Conservation (phyloP, 306 rosid genomes). For the Dalbergia oliveri region DNA sequence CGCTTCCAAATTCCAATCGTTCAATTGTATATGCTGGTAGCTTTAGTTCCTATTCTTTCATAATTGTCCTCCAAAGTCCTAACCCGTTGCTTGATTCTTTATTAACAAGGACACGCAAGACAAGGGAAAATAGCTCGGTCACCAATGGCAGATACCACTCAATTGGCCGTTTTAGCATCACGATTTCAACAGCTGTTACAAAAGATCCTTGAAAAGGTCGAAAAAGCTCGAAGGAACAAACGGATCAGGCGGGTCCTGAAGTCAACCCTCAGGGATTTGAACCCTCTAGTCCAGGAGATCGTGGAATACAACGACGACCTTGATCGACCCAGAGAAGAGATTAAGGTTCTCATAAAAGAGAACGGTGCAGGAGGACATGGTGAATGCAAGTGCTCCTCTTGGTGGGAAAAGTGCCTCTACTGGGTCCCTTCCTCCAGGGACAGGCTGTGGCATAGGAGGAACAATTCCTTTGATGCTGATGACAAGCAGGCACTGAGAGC, state of each 20-base stretch:
- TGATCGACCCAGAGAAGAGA: slow-evolving; percentile 42
- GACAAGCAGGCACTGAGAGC: neutral
- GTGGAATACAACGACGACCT: slow-evolving; percentile 15
- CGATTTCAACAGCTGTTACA: neutral
- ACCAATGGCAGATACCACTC: slow-evolving; percentile 19
- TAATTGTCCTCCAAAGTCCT: too few species aligned
- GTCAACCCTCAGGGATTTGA: slow-evolving; percentile 10
- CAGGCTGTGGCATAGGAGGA: neutral
- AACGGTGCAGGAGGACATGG: neutral
- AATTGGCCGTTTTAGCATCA: neutral
- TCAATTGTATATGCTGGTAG: too few species aligned
- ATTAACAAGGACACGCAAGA: too few species aligned
- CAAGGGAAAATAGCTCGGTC: too few species aligned
- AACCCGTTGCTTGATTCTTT: too few species aligned
- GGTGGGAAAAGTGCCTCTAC: neutral
- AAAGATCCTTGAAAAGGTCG: neutral
- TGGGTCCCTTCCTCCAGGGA: neutral
- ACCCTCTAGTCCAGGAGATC: slow-evolving; percentile 40
- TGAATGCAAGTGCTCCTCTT: neutral
- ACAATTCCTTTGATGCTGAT: neutral
- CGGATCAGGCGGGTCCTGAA: neutral
- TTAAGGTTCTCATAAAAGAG: slow-evolving; percentile 24
- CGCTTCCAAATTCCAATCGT: too few species aligned
- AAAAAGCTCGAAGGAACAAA: slow-evolving; percentile 8
- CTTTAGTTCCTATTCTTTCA: too few species aligned